Evolutionary conservation across 2,329 filamentous ascomycete genomes (phyloP), one percentile per base, ranked within the genome.

Genomic region (Penicillium concentricum): DNA sequence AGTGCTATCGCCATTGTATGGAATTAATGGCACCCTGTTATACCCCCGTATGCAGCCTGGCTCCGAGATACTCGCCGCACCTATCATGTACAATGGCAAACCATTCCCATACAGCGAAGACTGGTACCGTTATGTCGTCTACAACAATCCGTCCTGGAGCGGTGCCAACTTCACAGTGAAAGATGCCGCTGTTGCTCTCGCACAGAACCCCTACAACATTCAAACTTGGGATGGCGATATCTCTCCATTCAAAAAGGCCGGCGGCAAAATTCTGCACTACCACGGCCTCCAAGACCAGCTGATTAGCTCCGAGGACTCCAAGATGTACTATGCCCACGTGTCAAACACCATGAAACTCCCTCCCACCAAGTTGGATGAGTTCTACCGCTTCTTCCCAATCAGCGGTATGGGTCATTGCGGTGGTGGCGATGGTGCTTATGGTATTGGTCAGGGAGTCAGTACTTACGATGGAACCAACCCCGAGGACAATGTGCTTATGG

Each of bases 331-430:
- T 68, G 72, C 77, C 18, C 74, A 78, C 16, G 76, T 83, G 1
- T 64, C 67, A 5, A 59, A 72, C 22, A 66, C 68, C 0, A 75
- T 82, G 68, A 69, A 74, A 0, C 46, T 71, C 6, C 52, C 63
- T 0, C 66, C 72, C 0, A 44, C 60, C 5, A 55, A 69, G 0
- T 57, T 78, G 8, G 76, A 78, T 56, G 70, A 72, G 0, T 78
- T 76, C 60, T 75, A 78, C 45, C 76, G 77, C 43, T 79, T 80
- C 62, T 84, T 84, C 63, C 72, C 71, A 20, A 75, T 85, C n/a
- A 81, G 81, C 0, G 82, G 82, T 0, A 81, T 84, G 79, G 71
- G 69, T 12, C 82, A 84, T 66, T 84, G 82, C 61, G 54, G 56
- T 2, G 60, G 63, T 2, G 79, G 78, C 6, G 69, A 73, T n/a